Percentiles rank a stretch among this genome's conserved stretches.
These are phyloP conservation scores for Phytophthora kernoviae DNA, from an alignment of 352 stramenopile species.

Conservation along the genomic window DNA sequence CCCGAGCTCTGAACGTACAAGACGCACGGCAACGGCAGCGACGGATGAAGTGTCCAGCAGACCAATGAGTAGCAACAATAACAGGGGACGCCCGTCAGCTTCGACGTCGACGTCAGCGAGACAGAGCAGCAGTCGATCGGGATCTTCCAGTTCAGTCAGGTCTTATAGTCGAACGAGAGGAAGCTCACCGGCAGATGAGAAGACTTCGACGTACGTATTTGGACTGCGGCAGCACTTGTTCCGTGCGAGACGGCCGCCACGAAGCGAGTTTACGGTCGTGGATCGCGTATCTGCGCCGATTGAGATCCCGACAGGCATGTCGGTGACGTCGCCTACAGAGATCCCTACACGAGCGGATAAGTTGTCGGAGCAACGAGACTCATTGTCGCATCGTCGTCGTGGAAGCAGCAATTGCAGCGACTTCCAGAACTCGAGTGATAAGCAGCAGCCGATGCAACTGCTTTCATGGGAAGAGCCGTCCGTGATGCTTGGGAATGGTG, in stretches of 20 bases:
- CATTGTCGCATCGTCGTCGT: slow-evolving; percentile 10
- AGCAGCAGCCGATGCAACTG: slow-evolving; percentile 41
- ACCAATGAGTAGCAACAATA: slow-evolving; percentile 18
- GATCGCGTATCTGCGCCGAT: slow-evolving; percentile 65
- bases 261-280: slow-evolving; percentile 29
- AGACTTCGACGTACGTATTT: slow-evolving; percentile 31
- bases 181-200: slow-evolving; percentile 23
- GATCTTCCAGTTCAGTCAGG: slow-evolving; percentile 20
- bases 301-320: slow-evolving; percentile 50
- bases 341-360: slow-evolving; percentile 23
- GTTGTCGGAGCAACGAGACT: slow-evolving; percentile 21
- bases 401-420: slow-evolving; percentile 21
- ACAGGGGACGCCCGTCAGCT: slow-evolving; percentile 9
- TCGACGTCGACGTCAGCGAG: slow-evolving; percentile 12
- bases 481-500: slow-evolving; percentile 41
- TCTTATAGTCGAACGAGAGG: slow-evolving; percentile 6
- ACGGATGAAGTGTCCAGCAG: slow-evolving; percentile 8
- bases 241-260: slow-evolving; percentile 23
- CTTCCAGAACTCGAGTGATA: slow-evolving; percentile 22
- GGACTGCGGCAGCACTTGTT: slow-evolving; percentile 42
- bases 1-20: slow-evolving; percentile 4
- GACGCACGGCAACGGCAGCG: slow-evolving; percentile 1
- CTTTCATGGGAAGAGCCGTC: slow-evolving; percentile 71
- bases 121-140: slow-evolving; percentile 20
- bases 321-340: slow-evolving; percentile 7